A percentile compares a stretch with the other conserved stretches of the same genome.
Evolutionary conservation across 768 basidiomycete species (phyloP).

Genomic region (Amanita pallidorosea): DNA sequence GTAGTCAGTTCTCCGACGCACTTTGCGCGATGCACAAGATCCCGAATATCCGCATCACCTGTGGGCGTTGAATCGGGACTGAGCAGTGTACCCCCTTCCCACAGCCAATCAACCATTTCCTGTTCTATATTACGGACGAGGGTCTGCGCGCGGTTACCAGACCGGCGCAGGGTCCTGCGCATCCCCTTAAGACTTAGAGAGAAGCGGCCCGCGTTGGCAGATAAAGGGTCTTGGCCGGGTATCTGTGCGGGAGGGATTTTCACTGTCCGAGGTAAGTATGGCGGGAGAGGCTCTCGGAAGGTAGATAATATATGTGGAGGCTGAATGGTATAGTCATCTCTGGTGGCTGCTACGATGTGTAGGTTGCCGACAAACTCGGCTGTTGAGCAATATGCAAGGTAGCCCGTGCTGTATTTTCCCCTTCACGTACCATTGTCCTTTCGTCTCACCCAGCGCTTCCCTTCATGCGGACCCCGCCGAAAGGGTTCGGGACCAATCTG

Average conservation of each 20-base stretch:
- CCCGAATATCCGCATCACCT: slow-evolving; percentile 8
- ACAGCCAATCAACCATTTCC: slow-evolving; percentile 55
- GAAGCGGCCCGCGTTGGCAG: slow-evolving; percentile 66
- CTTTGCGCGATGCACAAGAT: slow-evolving; percentile 22
- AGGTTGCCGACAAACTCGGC: slow-evolving; percentile 66
- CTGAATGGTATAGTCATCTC: slow-evolving; percentile 39
- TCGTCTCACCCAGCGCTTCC: slow-evolving; percentile 67
- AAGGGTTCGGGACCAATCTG: slow-evolving; percentile 22
- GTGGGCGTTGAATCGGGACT: slow-evolving; percentile 28
- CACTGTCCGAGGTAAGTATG: slow-evolving; percentile 53
- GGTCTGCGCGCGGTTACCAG: slow-evolving; percentile 46
- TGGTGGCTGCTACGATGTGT: slow-evolving; percentile 55
- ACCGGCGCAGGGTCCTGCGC: slow-evolving; percentile 52
- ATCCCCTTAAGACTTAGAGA: slow-evolving; percentile 69
- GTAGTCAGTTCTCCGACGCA: slow-evolving; percentile 41
- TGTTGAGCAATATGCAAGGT: slow-evolving; percentile 17
- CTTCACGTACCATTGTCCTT: slow-evolving; percentile 62
- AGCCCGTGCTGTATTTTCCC: background rate
- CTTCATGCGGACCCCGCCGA: slow-evolving; percentile 53
- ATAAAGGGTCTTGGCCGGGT: slow-evolving; percentile 32
- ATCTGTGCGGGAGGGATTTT: slow-evolving; percentile 35
- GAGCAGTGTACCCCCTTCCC: slow-evolving; percentile 42
- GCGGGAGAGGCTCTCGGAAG: slow-evolving; percentile 68
- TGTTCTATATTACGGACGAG: slow-evolving; percentile 63
- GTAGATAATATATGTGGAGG: slow-evolving; percentile 38